A percentile compares a stretch with the other conserved stretches of the same genome.
phyloP scores from a whole-genome alignment of 345 rosid genomes.

The Arabis hirsuta region DNA sequence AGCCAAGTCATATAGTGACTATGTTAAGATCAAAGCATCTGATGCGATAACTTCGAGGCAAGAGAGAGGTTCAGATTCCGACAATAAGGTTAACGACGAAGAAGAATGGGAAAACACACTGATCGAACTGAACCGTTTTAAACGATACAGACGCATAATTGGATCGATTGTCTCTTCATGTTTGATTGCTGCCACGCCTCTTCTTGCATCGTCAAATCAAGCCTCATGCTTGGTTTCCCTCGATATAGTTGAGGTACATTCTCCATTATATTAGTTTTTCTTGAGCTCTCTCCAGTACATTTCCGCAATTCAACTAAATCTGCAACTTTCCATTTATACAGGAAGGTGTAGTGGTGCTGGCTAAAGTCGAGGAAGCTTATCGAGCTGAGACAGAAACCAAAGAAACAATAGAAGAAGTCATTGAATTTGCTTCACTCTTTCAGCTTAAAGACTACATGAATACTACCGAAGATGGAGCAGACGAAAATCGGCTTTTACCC shows the following conservation, averaged over 20 bases:
- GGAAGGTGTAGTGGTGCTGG: slow-evolving; percentile 71
- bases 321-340: slow-evolving; percentile 34
- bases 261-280: background rate
- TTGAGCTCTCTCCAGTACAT: slow-evolving; percentile 18
- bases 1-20: slow-evolving; percentile 55
- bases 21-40: slow-evolving; percentile 54
- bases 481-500: slow-evolving; percentile 89
- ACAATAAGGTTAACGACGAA: slow-evolving; percentile 33
- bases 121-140: slow-evolving; percentile 69
- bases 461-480: slow-evolving; percentile 63
- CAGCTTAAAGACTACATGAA: slow-evolving; percentile 67
- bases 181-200: slow-evolving; percentile 72
- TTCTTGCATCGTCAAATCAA: slow-evolving; percentile 76
- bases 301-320: background rate
- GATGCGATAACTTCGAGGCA: slow-evolving; percentile 42
- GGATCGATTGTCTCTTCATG: slow-evolving; percentile 86
- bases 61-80: slow-evolving; percentile 40
- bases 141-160: slow-evolving; percentile 76
- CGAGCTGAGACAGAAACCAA: slow-evolving; percentile 65
- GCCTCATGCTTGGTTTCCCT: slow-evolving; percentile 73
- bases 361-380: slow-evolving; percentile 86
- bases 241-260: slow-evolving; percentile 76
- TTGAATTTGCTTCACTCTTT: slow-evolving; percentile 57
- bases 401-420: slow-evolving; percentile 70
- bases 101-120: slow-evolving; percentile 68